phyloP scores from a whole-genome alignment of 169 alveolate species.

The Cystoisospora suis region DNA sequence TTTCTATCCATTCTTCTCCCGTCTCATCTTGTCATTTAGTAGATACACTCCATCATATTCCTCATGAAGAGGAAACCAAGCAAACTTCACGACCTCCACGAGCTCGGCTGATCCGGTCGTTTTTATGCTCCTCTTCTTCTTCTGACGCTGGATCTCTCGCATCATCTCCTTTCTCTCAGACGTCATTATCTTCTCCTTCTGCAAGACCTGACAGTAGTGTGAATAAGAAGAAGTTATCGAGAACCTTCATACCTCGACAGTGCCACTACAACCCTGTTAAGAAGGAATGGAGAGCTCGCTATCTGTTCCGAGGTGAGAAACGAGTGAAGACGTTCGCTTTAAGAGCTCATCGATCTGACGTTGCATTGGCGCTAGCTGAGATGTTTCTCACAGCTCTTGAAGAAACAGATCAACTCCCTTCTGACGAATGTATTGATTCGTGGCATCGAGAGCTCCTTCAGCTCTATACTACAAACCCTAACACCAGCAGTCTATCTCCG shows the following conservation, averaged over 20 bases:
- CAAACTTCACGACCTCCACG: too few relatives aligned
- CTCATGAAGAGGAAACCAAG: too few relatives aligned
- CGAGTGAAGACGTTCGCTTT: conserved; percentile 15
- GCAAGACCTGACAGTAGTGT: too few relatives aligned
- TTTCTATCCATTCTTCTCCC: too few relatives aligned
- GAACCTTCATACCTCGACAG: conserved; percentile 16
- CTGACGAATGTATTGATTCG: background rate
- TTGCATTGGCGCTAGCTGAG: conserved; percentile 51
- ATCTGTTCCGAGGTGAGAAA: conserved; percentile 31
- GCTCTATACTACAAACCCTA: background rate
- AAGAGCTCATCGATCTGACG: background rate
- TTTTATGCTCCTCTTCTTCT: too few relatives aligned
- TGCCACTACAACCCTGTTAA: conserved; percentile 31
- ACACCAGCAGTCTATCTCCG: background rate
- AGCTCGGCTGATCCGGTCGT: too few relatives aligned
- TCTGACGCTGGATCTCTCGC: too few relatives aligned
- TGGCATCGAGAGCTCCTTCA: conserved; percentile 27
- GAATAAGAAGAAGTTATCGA: too few relatives aligned
- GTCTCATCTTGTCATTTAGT: too few relatives aligned
- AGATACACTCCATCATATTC: too few relatives aligned
- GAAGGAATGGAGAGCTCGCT: conserved; percentile 55
- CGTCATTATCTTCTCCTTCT: too few relatives aligned
- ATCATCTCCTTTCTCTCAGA: too few relatives aligned
- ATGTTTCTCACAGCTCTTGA: conserved; percentile 21
- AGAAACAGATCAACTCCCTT: background rate